A percentile compares a stretch with the other conserved stretches of the same genome.
Evolutionary conservation across 1,139 yeast species (phyloP).

Genomic region (Taphrina sp.): DNA sequence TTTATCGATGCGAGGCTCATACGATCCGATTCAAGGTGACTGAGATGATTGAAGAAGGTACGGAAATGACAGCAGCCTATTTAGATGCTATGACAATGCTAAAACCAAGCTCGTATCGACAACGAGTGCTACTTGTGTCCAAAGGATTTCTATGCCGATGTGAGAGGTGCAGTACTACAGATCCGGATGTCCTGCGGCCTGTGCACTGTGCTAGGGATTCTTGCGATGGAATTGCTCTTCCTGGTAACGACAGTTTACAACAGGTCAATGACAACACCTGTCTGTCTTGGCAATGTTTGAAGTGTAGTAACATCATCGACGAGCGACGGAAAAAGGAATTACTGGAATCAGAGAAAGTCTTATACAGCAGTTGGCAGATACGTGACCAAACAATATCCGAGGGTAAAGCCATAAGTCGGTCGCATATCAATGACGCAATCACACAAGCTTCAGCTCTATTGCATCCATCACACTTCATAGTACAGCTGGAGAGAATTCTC

Average conservation of each 20-base stretch:
- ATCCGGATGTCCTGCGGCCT: neutral
- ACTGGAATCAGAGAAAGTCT: neutral
- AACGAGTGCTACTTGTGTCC: conserved; percentile 1
- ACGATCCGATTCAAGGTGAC: conserved; percentile 9
- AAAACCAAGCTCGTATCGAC: conserved; percentile 4
- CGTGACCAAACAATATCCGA: neutral
- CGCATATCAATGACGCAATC: conserved; percentile 1
- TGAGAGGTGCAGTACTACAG: neutral
- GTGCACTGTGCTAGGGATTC: neutral
- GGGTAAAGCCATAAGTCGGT: neutral
- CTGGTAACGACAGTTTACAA: neutral
- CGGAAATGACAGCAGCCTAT: conserved; percentile 25
- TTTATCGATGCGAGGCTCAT: conserved; percentile 19
- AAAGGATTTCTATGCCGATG: conserved; percentile 25
- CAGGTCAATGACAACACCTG: no score
- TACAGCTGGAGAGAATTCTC: conserved; percentile 4
- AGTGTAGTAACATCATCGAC: neutral
- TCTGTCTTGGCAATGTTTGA: neutral
- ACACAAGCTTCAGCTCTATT: neutral
- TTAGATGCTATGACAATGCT: conserved; percentile 15
- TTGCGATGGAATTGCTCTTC: conserved; percentile 2
- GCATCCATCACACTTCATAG: conserved; percentile 9
- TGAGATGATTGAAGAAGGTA: neutral
- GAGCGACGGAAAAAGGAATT: neutral
- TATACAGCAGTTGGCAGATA: neutral